These are phyloP conservation scores for Bonia amplexicaulis DNA, from an alignment of 176 grass and related monocot species.

Conservation along the genomic window DNA sequence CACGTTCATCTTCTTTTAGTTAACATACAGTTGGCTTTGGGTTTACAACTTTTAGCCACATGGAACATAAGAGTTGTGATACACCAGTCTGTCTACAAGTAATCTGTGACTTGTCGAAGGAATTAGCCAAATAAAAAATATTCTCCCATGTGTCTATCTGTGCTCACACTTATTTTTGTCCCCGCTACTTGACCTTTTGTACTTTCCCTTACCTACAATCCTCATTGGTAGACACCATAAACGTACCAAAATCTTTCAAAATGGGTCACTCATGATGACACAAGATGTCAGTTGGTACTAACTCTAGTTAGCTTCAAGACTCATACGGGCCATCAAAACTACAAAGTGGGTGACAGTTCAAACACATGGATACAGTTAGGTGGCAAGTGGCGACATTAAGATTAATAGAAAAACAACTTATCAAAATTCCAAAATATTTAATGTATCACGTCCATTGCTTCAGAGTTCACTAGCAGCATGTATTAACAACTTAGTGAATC, in stretches of 20 bases:
- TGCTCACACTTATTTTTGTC: background rate
- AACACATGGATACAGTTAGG: background rate
- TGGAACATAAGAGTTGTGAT: background rate
- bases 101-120: background rate
- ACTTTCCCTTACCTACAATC: background rate
- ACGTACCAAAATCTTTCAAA: background rate
- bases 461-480: constrained; percentile 3
- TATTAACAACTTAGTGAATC: background rate
- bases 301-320: background rate
- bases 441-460: constrained; percentile 1
- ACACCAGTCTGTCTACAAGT: background rate
- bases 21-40: background rate
- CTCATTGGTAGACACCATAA: background rate
- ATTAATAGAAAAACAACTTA: background rate
- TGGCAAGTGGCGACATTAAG: background rate
- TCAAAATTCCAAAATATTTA: background rate
- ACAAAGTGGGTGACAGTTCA: background rate
- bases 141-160: background rate
- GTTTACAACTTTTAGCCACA: background rate
- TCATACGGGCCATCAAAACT: background rate
- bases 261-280: background rate
- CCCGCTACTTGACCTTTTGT: background rate
- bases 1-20: background rate
- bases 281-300: background rate
- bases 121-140: constrained; percentile 23